These are phyloP conservation scores for Sclerotinia spermophila DNA, from an alignment of 2,329 filamentous ascomycete species.

Conservation along the genomic window DNA sequence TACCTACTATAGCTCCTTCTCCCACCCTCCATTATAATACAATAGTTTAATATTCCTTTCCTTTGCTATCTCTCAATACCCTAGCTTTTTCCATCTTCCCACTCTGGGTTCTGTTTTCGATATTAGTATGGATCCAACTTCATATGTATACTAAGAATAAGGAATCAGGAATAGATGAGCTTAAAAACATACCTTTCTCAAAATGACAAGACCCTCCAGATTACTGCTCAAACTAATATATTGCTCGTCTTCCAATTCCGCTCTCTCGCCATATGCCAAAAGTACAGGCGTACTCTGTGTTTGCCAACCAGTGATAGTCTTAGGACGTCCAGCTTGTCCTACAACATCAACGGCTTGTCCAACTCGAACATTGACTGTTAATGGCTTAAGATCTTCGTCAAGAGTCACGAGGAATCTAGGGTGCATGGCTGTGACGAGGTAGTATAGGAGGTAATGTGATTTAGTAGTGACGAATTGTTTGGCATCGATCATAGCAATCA, in stretches of 20 bases:
- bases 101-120: conserved; percentile 50
- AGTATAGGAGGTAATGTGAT: conserved; percentile 93
- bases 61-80: conserved; percentile 21
- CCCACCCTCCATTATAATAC: conserved; percentile 34
- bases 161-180: no score
- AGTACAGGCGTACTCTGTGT: conserved; percentile 98
- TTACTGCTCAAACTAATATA: conserved; percentile 90
- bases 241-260: conserved; percentile 95
- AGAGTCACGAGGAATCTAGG: conserved; percentile 94
- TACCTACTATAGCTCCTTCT: conserved; percentile 21
- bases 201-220: conserved; percentile 89
- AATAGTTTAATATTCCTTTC: conserved; percentile 32
- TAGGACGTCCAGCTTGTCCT: conserved; percentile 91
- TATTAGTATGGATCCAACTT: conserved; percentile 17
- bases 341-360: conserved; percentile 98
- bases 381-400: conserved; percentile 87
- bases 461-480: conserved; percentile 71
- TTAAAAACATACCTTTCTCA: conserved; percentile 85
- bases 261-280: conserved; percentile 89
- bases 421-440: conserved; percentile 93
- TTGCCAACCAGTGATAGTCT: conserved; percentile 99
- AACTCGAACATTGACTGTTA: conserved; percentile 94
- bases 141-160: not conserved
- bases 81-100: conserved; percentile 48
- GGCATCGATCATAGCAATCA: conserved; percentile 91